phyloP scores from a whole-genome alignment of 345 rosid genomes.

The Hibiscus tridactylites region DNA sequence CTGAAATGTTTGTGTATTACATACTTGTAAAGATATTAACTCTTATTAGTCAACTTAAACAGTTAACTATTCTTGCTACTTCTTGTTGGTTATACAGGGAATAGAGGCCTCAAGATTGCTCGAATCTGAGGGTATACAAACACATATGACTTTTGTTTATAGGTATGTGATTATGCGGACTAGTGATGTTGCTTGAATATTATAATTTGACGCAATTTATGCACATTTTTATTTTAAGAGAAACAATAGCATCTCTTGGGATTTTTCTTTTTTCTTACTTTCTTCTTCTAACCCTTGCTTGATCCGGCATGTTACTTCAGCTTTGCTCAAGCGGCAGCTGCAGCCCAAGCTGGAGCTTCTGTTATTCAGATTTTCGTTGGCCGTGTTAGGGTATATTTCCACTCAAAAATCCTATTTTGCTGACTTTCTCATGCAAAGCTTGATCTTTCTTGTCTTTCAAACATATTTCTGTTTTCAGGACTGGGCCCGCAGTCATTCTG shows the following conservation, averaged over 20 bases:
- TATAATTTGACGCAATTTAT: not conserved
- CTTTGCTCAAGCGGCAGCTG: constrained; percentile 97
- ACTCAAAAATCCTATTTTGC: not conserved
- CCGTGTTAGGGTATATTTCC: constrained; percentile 66
- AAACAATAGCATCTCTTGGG: not conserved
- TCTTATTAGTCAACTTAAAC: not conserved
- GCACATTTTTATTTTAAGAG: not conserved
- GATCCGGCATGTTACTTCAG: constrained; percentile 33
- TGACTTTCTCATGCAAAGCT: not conserved
- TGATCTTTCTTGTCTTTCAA: not conserved
- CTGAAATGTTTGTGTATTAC: not conserved
- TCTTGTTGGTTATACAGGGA: constrained; percentile 39
- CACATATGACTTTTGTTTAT: constrained; percentile 90
- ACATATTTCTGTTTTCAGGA: constrained; percentile 38
- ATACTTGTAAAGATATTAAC: not conserved
- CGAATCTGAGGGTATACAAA: constrained; percentile 94
- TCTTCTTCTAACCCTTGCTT: not conserved
- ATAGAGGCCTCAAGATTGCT: constrained; percentile 90
- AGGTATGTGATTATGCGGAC: constrained; percentile 31
- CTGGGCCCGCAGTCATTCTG: constrained; percentile 90
- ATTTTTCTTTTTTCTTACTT: not conserved
- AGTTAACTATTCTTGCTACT: not conserved
- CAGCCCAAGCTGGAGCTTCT: constrained; percentile 95
- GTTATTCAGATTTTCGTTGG: constrained; percentile 95
- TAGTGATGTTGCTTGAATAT: not conserved